phyloP scores from a whole-genome alignment of 1,139 yeast species.

The Pneumocystis carinii region DNA sequence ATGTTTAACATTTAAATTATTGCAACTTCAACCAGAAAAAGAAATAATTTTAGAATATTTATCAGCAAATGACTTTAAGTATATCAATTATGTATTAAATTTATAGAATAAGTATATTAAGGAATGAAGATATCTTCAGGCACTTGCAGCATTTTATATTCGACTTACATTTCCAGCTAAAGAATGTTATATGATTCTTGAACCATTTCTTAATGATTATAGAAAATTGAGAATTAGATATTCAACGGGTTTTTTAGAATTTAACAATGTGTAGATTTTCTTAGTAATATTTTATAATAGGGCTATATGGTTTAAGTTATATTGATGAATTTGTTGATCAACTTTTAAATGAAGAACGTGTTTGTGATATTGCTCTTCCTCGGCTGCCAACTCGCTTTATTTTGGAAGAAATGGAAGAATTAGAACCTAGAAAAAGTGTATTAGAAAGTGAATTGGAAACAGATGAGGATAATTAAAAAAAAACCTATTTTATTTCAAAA shows the following conservation, averaged over 20 bases:
- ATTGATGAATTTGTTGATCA: constrained; percentile 51
- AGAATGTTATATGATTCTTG: constrained; percentile 37
- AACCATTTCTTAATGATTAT: constrained; percentile 39
- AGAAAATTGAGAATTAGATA: constrained; percentile 34
- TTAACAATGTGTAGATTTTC: background rate
- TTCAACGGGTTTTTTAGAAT: constrained; percentile 3
- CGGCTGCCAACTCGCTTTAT: constrained; percentile 33
- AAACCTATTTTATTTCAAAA: constrained; percentile 11
- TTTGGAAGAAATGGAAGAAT: constrained; percentile 27
- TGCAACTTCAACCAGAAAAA: constrained; percentile 45
- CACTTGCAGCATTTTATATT: constrained; percentile 43
- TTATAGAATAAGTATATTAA: background rate
- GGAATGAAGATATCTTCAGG: constrained; percentile 31
- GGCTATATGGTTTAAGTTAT: constrained; percentile 25
- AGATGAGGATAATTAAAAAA: constrained; percentile 11
- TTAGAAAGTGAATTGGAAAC: constrained; percentile 21
- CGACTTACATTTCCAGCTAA: constrained; percentile 36
- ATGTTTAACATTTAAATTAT: constrained; percentile 45
- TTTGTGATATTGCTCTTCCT: constrained; percentile 48
- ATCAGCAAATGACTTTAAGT: constrained; percentile 48
- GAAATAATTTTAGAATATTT: constrained; percentile 41
- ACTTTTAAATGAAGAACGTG: constrained; percentile 36
- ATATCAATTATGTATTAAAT: background rate
- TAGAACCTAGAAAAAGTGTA: constrained; percentile 26
- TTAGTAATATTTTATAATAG: constrained; percentile 17